These are phyloP conservation scores for Stagonosporopsis chrysanthemi DNA, from an alignment of 2,329 filamentous ascomycete species.

Conservation along the genomic window DNA sequence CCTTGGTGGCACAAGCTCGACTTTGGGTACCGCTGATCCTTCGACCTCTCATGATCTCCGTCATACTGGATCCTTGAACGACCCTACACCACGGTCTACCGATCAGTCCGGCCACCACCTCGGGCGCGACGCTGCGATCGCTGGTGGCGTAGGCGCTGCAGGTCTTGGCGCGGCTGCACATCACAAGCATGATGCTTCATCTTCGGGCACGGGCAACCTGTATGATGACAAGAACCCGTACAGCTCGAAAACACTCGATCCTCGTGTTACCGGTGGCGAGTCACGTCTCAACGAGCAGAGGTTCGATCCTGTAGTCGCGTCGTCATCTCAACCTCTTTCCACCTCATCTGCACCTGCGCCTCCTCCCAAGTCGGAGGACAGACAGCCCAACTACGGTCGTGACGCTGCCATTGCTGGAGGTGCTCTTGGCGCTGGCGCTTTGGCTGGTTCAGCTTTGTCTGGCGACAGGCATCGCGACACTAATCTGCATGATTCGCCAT, in stretches of 20 bases:
- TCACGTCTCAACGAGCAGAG: conserved; percentile 28
- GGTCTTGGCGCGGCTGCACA: conserved; percentile 29
- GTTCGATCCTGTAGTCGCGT: conserved; percentile 26
- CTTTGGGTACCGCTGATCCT: conserved; percentile 7
- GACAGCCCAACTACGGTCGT: conserved; percentile 36
- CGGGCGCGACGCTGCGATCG: conserved; percentile 38
- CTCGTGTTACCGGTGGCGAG: conserved; percentile 33
- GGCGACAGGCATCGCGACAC: conserved; percentile 28
- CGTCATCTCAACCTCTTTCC: conserved; percentile 19
- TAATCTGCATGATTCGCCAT: not conserved
- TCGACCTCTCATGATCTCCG: conserved; percentile 29
- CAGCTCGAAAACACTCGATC: conserved; percentile 37
- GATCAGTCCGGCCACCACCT: conserved; percentile 32
- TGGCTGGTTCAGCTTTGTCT: conserved; percentile 25
- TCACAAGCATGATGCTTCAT: conserved; percentile 25
- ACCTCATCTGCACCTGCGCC: conserved; percentile 14
- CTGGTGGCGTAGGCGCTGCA: conserved; percentile 33
- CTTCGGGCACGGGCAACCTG: conserved; percentile 18
- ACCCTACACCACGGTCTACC: conserved; percentile 25
- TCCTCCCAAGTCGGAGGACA: conserved; percentile 16
- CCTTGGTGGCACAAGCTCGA: conserved; percentile 15
- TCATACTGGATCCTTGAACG: conserved; percentile 35
- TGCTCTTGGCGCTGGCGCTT: conserved; percentile 38
- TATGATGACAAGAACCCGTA: conserved; percentile 35
- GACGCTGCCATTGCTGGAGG: conserved; percentile 42